phyloP scores from a whole-genome alignment of 2,329 filamentous ascomycete species.

The Amylocarpus encephaloides region DNA sequence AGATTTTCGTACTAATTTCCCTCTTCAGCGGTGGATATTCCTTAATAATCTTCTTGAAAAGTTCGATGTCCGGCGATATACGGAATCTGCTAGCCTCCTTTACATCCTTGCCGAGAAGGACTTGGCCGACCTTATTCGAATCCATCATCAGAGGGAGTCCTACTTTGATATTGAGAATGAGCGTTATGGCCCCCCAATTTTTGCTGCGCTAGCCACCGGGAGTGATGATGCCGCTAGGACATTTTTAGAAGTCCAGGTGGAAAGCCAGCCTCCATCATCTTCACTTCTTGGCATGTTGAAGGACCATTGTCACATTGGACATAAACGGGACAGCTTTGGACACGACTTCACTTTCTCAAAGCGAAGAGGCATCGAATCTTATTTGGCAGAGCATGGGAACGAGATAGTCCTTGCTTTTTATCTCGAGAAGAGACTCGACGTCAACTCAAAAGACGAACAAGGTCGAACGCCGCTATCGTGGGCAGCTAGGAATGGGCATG shows the following conservation, averaged over 20 bases:
- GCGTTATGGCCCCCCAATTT: conserved; percentile 32
- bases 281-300: conserved; percentile 7
- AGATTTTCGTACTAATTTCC: conserved; percentile 32
- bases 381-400: conserved; percentile 10
- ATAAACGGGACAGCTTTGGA: conserved; percentile 2
- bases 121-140: conserved; percentile 26
- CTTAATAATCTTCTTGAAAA: conserved; percentile 31
- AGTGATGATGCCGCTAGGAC: conserved; percentile 25
- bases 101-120: conserved; percentile 35
- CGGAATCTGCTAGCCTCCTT: conserved; percentile 20
- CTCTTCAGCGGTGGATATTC: conserved; percentile 27
- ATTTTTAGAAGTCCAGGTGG: conserved; percentile 21
- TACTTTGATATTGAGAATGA: conserved; percentile 26
- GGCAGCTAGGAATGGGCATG: conserved; percentile 4
- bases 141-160: conserved; percentile 14
- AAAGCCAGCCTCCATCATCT: conserved; percentile 3
- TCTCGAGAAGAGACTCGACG: conserved; percentile 9
- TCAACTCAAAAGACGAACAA: background rate
- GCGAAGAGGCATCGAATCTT: conserved; percentile 2
- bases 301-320: conserved; percentile 4
- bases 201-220: conserved; percentile 32
- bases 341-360: background rate
- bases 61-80: conserved; percentile 25
- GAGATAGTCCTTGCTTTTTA: conserved; percentile 8
- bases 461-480: conserved; percentile 6